Evolutionary conservation across 2,329 filamentous ascomycete genomes (phyloP), one percentile per base, ranked within the genome.

Genomic region (Aspergillus candidus): DNA sequence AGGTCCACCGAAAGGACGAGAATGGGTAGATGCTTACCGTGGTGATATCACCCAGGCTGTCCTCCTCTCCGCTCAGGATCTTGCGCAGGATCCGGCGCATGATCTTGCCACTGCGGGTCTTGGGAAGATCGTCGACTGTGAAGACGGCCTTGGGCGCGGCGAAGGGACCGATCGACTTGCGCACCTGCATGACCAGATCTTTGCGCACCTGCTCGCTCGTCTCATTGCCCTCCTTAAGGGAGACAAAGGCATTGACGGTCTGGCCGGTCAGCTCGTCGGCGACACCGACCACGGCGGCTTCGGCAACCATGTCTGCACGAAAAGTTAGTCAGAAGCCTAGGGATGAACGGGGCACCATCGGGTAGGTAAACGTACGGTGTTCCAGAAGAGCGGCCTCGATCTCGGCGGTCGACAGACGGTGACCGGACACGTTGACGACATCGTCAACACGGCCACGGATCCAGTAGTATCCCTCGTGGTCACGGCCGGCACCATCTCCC

Each of bases 401-500:
- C 70, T 98, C 93, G 31, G 93, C 91, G 8, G 93, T 98, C 12
- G 91, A 97, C 51, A 98, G 78, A 67, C 93, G 85, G 71, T 98
- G 93, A 22, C 93, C 93, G 57, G 86, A 93, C 50, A 98, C 93
- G 70, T 98, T 98, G 68, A 98, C 91, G 35, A 98, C 93, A 61
- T 98, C 93, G 64, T 98, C 93, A 41, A 98, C 93, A 69, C 93
- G 89, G 54, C 93, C 93, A 51, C 93, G 88, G 67, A 98, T 98
- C 93, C 93, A 98, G 81, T 97, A 98, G 77, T 96, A 98, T 45
- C 93, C 93, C 61, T 98, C 93, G 70, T 95, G 86, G 67, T 98
- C 93, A 63, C 93, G 87, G 48, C 87, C 93, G 44, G 93, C 93
- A 63, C 93, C 93, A 64, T 98, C 93, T 48, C 72, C 72, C 40